These are phyloP conservation scores for Daldinia vernicosa DNA, from an alignment of 495 filamentous ascomycete genomes.

Conservation along the genomic window DNA sequence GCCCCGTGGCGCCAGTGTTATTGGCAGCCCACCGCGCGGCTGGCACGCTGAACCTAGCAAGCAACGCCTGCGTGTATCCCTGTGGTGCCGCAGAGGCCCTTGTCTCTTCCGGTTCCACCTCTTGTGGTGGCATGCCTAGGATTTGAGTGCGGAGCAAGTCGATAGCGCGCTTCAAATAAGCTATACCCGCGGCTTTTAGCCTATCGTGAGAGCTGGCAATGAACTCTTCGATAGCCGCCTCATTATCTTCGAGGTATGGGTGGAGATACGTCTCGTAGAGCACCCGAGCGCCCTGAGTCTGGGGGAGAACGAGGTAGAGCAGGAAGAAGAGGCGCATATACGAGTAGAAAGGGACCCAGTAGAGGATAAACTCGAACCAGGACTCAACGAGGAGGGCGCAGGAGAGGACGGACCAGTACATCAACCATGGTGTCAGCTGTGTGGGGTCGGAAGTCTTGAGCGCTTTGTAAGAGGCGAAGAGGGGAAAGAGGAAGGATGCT, in stretches of 20 bases:
- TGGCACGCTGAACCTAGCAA: slow-evolving; percentile 87
- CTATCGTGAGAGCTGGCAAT: slow-evolving; percentile 84
- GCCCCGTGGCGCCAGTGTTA: slow-evolving; percentile 54
- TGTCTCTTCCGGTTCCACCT: slow-evolving; percentile 51
- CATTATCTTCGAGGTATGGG: slow-evolving; percentile 88
- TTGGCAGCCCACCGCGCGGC: slow-evolving; percentile 56
- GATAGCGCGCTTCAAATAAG: slow-evolving; percentile 81
- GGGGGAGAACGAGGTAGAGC: slow-evolving; percentile 96
- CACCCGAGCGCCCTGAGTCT: slow-evolving; percentile 86
- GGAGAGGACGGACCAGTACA: slow-evolving; percentile 97
- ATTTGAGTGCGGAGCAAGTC: slow-evolving; percentile 78
- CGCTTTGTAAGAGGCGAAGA: slow-evolving; percentile 98
- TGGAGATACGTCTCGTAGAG: slow-evolving; percentile 87
- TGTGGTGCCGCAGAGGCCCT: slow-evolving; percentile 55
- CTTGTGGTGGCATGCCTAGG: slow-evolving; percentile 69
- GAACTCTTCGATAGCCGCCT: slow-evolving; percentile 87
- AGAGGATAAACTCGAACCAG: slow-evolving; percentile 84
- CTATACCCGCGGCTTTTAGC: slow-evolving; percentile 77
- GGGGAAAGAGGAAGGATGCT: slow-evolving; percentile 90
- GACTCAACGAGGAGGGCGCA: slow-evolving; percentile 84
- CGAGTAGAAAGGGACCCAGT: slow-evolving; percentile 94
- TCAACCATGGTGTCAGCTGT: slow-evolving; percentile 96
- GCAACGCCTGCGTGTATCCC: slow-evolving; percentile 79
- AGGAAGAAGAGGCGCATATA: slow-evolving; percentile 89
- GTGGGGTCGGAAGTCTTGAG: slow-evolving; percentile 91